These are phyloP conservation scores for Penicillium manginii DNA, from an alignment of 495 filamentous ascomycete species.

Conservation along the genomic window DNA sequence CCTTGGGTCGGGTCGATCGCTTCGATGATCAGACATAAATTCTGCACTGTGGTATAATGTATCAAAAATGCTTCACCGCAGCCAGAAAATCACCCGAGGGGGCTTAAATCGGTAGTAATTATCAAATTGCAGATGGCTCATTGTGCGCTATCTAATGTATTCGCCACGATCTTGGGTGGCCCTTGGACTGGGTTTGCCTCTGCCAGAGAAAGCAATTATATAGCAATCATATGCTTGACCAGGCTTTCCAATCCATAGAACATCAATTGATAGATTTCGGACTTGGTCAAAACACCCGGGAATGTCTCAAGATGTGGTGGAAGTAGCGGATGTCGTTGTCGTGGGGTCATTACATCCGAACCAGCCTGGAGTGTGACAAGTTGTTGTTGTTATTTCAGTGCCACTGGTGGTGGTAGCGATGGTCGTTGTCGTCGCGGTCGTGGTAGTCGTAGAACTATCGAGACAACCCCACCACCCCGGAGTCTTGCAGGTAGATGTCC, in stretches of 20 bases:
- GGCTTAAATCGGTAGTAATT: no score
- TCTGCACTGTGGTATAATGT: neutral
- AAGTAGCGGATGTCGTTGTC: neutral
- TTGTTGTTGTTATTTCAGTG: slow-evolving; percentile 53
- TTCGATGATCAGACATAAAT: neutral
- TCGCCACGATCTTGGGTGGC: no score
- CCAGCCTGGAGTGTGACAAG: slow-evolving; percentile 14
- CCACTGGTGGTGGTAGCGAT: slow-evolving; percentile 20
- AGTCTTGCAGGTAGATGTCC: slow-evolving; percentile 85
- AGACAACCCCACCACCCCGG: slow-evolving; percentile 70
- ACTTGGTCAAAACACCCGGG: neutral
- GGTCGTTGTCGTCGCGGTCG: slow-evolving; percentile 51
- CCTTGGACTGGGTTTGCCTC: no score
- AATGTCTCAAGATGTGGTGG: neutral
- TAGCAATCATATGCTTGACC: no score
- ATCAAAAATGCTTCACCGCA: neutral
- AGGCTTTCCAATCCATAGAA: neutral
- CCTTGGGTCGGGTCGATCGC: no score
- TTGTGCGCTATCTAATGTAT: no score
- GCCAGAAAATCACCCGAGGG: no score
- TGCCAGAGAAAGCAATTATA: no score
- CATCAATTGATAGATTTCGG: neutral
- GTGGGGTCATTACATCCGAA: neutral
- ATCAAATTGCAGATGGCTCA: no score
- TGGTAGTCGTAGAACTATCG: slow-evolving; percentile 55